Percentiles rank a stretch among this genome's conserved stretches.
Evolutionary conservation across 1,284 basidiomycete species (phyloP).

Genomic region (Sanghuangporus weigelae): DNA sequence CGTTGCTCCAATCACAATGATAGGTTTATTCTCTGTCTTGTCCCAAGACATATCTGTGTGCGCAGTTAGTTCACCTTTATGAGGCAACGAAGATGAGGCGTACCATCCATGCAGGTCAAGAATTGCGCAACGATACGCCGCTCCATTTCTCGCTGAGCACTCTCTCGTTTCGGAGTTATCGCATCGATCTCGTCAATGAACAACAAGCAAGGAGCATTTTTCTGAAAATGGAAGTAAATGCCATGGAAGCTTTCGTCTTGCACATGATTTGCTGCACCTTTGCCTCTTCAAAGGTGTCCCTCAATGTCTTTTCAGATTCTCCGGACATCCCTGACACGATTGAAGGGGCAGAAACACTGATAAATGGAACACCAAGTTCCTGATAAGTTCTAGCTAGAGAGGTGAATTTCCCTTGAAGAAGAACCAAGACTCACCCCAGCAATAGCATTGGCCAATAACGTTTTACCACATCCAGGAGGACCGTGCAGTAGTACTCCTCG

Average conservation of each 20-base stretch:
- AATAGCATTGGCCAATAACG: slow-evolving; percentile 85
- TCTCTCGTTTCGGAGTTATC: slow-evolving; percentile 96
- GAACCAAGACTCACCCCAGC: slow-evolving; percentile 68
- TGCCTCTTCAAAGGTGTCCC: slow-evolving; percentile 96
- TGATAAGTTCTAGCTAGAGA: slow-evolving; percentile 28
- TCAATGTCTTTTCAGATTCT: slow-evolving; percentile 92
- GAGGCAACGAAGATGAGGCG: background rate
- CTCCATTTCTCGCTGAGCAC: slow-evolving; percentile 97
- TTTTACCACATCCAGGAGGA: slow-evolving; percentile 97
- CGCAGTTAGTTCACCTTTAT: slow-evolving; percentile 24
- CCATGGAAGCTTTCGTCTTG: background rate
- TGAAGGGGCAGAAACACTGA: slow-evolving; percentile 89
- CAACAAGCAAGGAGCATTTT: slow-evolving; percentile 82
- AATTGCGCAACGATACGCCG: slow-evolving; percentile 95
- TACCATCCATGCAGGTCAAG: slow-evolving; percentile 96
- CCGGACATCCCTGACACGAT: slow-evolving; percentile 98
- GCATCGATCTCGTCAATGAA: slow-evolving; percentile 99
- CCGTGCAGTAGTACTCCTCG: slow-evolving; percentile 94
- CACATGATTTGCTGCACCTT: slow-evolving; percentile 48
- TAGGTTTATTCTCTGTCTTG: slow-evolving; percentile 83
- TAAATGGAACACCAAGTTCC: slow-evolving; percentile 91
- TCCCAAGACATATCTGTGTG: slow-evolving; percentile 82
- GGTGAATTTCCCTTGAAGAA: background rate
- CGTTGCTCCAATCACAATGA: slow-evolving; percentile 94
- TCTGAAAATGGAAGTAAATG: slow-evolving; percentile 36